Conservation (phyloP, 2,329 filamentous ascomycete genomes). For the Helotiales sp. region DNA sequence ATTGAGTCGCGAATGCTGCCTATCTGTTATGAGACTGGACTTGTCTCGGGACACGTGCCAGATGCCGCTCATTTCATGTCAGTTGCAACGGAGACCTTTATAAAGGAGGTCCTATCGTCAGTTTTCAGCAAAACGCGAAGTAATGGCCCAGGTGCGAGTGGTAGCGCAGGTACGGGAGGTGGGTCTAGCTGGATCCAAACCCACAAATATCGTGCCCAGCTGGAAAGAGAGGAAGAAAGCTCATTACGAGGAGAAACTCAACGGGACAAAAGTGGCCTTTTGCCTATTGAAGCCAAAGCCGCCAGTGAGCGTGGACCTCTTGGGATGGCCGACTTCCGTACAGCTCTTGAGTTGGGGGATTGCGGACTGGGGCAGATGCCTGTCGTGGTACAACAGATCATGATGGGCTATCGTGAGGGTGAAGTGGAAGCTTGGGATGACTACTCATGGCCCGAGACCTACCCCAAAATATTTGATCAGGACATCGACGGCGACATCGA, state of each 20-base stretch:
- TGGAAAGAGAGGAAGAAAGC: constrained; percentile 76
- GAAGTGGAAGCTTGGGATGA: constrained; percentile 72
- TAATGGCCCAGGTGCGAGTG: constrained; percentile 67
- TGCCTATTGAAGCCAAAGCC: constrained; percentile 82
- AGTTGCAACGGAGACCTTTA: constrained; percentile 68
- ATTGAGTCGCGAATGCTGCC: constrained; percentile 70
- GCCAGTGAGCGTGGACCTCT: constrained; percentile 73
- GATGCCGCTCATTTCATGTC: constrained; percentile 69
- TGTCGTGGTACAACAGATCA: constrained; percentile 71
- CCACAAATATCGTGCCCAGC: constrained; percentile 74
- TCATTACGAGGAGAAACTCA: constrained; percentile 74
- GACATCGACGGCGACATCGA: constrained; percentile 45
- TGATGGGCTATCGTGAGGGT: constrained; percentile 74
- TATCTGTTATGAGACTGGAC: constrained; percentile 69
- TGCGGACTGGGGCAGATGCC: constrained; percentile 79
- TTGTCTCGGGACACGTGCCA: constrained; percentile 60
- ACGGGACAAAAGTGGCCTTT: constrained; percentile 75
- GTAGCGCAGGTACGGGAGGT: constrained; percentile 65
- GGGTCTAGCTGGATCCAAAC: constrained; percentile 78
- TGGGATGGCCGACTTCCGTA: constrained; percentile 76
- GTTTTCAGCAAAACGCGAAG: constrained; percentile 68
- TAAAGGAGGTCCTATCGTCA: constrained; percentile 68
- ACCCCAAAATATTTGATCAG: constrained; percentile 41
- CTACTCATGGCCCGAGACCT: constrained; percentile 51
- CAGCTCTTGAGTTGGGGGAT: constrained; percentile 78